Percentiles rank a stretch among this genome's conserved stretches.
phyloP scores from a whole-genome alignment of 75 land plant genomes.

The Selaginella tamariscina region DNA sequence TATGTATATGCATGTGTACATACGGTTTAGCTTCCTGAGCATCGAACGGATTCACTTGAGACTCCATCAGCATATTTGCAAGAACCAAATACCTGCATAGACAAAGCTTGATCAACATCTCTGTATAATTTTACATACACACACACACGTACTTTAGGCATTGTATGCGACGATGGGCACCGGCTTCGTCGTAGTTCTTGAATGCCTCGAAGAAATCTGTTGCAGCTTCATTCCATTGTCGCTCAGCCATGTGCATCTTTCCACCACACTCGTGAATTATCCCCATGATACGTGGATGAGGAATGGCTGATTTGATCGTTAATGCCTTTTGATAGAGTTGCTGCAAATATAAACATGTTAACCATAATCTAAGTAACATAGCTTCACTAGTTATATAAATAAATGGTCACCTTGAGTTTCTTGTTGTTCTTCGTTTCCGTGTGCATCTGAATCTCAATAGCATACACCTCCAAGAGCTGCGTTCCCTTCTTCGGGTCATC shows the following conservation, averaged over 20 bases:
- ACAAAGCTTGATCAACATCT: too few species aligned
- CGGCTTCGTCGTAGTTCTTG: conserved; percentile 97
- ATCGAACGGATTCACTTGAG: conserved; percentile 97
- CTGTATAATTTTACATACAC: too few species aligned
- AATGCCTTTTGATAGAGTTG: conserved; percentile 91
- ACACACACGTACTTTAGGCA: conserved; percentile 62
- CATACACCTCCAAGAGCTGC: conserved; percentile 92
- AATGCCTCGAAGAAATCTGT: conserved; percentile 98
- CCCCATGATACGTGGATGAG: conserved; percentile 97
- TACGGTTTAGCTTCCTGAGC: conserved; percentile 99
- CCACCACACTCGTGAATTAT: conserved; percentile 99
- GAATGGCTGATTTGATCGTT: conserved; percentile 88
- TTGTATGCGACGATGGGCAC: conserved; percentile 91
- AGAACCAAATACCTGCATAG: conserved; percentile 76
- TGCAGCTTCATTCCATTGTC: conserved; percentile 92
- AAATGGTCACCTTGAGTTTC: conserved; percentile 68
- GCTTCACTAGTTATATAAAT: neutral
- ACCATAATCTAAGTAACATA: neutral
- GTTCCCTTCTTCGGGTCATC: conserved; percentile 99
- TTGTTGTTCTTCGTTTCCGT: conserved; percentile 98
- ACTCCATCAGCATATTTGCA: conserved; percentile 97
- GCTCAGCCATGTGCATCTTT: conserved; percentile 96
- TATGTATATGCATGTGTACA: conserved; percentile 13
- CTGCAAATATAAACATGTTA: conserved; percentile 30
- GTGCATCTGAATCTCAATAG: conserved; percentile 98